phyloP scores from a whole-genome alignment of 2,329 filamentous ascomycete genomes.

The Fusarium sp. region DNA sequence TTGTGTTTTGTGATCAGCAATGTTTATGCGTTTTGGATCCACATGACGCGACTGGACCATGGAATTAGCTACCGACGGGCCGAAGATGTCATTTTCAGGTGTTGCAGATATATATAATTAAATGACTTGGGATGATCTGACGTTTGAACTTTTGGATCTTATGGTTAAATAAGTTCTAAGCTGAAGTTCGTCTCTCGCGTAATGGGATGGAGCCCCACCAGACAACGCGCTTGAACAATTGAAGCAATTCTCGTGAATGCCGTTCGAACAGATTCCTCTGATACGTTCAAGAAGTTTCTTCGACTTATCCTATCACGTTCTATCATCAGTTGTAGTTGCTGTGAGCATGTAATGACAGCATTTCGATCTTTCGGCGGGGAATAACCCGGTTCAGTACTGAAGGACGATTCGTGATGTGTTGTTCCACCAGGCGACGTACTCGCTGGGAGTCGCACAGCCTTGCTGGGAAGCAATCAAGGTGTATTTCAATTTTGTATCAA shows the following conservation, averaged over 20 bases:
- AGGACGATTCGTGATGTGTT: too few relatives aligned
- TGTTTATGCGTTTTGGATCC: background rate
- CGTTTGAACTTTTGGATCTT: background rate
- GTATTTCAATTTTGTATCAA: too few relatives aligned
- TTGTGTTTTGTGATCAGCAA: background rate
- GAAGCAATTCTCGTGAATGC: background rate
- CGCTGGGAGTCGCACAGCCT: too few relatives aligned
- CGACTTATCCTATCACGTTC: too few relatives aligned
- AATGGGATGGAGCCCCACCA: accelerated
- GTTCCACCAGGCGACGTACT: too few relatives aligned
- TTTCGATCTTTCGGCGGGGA: too few relatives aligned
- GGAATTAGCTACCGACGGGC: background rate
- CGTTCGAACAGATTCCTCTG: accelerated
- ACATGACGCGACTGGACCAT: background rate
- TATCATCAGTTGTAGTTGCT: too few relatives aligned
- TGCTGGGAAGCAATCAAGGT: too few relatives aligned
- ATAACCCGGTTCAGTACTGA: too few relatives aligned
- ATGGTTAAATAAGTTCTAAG: background rate
- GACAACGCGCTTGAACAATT: background rate
- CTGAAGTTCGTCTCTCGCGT: background rate
- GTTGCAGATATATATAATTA: background rate
- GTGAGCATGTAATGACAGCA: too few relatives aligned
- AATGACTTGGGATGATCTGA: background rate
- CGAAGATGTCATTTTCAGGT: background rate
- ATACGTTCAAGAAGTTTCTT: background rate